Conservation (phyloP, 2,329 filamentous ascomycete genomes). For the Apiospora arundinis region DNA sequence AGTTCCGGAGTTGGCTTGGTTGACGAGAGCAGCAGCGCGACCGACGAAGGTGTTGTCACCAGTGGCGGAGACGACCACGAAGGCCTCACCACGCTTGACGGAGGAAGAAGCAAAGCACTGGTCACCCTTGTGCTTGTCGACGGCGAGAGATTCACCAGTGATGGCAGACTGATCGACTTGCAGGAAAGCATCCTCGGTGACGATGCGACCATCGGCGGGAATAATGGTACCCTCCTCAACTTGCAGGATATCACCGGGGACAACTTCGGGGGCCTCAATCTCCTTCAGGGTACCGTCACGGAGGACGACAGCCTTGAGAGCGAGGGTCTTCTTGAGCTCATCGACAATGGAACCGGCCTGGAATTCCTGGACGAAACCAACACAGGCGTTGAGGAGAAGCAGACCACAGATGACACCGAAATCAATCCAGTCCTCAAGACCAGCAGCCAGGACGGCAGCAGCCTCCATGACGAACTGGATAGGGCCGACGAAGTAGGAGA, state of each 20-base stretch:
- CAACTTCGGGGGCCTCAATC: slow-evolving; percentile 81
- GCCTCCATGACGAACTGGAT: slow-evolving; percentile 95
- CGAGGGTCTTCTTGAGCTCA: slow-evolving; percentile 87
- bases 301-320: slow-evolving; percentile 85
- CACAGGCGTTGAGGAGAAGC: slow-evolving; percentile 81
- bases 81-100: slow-evolving; percentile 89
- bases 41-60: slow-evolving; percentile 92
- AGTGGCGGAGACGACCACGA: slow-evolving; percentile 81
- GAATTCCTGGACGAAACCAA: slow-evolving; percentile 89
- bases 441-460: slow-evolving; percentile 80
- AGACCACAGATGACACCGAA: slow-evolving; percentile 90
- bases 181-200: slow-evolving; percentile 82
- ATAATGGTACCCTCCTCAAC: slow-evolving; percentile 93
- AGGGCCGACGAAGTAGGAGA: slow-evolving; percentile 61
- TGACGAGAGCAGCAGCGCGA: slow-evolving; percentile 85
- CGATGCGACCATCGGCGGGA: slow-evolving; percentile 84
- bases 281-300: slow-evolving; percentile 81
- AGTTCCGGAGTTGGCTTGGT: slow-evolving; percentile 72
- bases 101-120: slow-evolving; percentile 84
- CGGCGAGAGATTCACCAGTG: slow-evolving; percentile 89
- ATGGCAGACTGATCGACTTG: slow-evolving; percentile 93
- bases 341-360: slow-evolving; percentile 91
- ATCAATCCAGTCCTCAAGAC: slow-evolving; percentile 89
- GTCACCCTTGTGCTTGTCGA: slow-evolving; percentile 86
- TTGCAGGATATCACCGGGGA: slow-evolving; percentile 88